Percentiles rank a stretch among this genome's conserved stretches.
Evolutionary conservation across 2,329 filamentous ascomycete genomes (phyloP).

Genomic region (Microsporum ferrugineum): DNA sequence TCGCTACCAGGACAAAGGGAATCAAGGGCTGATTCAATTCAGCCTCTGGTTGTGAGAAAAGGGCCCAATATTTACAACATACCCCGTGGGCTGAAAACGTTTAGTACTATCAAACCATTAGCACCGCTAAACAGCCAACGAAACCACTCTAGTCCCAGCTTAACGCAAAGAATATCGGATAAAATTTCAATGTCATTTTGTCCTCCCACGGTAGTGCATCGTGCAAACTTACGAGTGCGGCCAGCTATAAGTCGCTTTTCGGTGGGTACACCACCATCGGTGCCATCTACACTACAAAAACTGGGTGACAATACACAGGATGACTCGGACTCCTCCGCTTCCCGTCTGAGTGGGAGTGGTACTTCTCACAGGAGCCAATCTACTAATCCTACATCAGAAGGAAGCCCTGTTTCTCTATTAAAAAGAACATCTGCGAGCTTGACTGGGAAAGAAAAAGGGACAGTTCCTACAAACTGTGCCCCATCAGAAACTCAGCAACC

Average conservation of each 20-base stretch:
- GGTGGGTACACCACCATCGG: constrained; percentile 15
- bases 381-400: constrained; percentile 27
- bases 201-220: constrained; percentile 32
- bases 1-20: not conserved
- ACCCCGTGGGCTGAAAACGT: not conserved
- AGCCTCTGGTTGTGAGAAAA: not conserved
- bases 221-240: constrained; percentile 24
- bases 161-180: constrained; percentile 26
- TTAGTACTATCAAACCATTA: not conserved
- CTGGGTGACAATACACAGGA: constrained; percentile 23
- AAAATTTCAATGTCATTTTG: constrained; percentile 31
- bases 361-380: constrained; percentile 24
- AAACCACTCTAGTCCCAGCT: constrained; percentile 20
- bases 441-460: not conserved
- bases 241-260: constrained; percentile 22
- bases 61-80: not conserved
- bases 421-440: constrained; percentile 7
- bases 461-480: not conserved
- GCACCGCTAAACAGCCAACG: constrained; percentile 8
- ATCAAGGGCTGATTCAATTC: not conserved
- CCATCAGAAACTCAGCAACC: not conserved
- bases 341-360: constrained; percentile 19
- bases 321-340: constrained; percentile 26
- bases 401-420: constrained; percentile 18
- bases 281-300: constrained; percentile 12